A percentile compares a stretch with the other conserved stretches of the same genome.
phyloP scores from a whole-genome alignment of 345 rosid genomes.

The Aquilaria sinensis region DNA sequence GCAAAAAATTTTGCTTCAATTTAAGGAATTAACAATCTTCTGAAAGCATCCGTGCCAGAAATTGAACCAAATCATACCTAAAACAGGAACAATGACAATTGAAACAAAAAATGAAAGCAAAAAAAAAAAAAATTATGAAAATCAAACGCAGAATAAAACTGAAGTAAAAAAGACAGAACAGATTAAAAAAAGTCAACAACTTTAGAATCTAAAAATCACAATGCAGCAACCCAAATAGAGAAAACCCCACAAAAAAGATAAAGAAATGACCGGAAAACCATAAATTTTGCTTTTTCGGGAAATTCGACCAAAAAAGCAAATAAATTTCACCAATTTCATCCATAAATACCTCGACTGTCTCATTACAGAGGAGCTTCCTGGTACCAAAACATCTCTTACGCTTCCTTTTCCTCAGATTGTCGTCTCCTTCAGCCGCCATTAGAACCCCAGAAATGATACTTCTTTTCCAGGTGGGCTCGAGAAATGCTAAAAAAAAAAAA shows the following conservation, averaged over 20 bases:
- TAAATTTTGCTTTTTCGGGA: not conserved
- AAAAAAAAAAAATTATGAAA: too few species aligned
- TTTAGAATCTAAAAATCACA: too few species aligned
- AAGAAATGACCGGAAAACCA: constrained; percentile 7
- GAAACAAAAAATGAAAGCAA: too few species aligned
- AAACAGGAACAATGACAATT: too few species aligned
- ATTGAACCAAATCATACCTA: too few species aligned
- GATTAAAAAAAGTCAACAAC: not conserved
- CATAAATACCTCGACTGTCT: constrained; percentile 19
- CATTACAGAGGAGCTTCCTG: constrained; percentile 18
- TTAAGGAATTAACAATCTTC: not conserved
- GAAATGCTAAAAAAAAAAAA: too few species aligned
- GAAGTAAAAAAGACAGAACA: too few species aligned
- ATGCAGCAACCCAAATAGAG: too few species aligned
- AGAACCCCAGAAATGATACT: too few species aligned
- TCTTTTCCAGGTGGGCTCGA: too few species aligned
- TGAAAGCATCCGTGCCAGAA: too few species aligned
- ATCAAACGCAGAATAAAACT: too few species aligned
- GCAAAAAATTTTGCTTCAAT: not conserved
- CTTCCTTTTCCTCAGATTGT: constrained; percentile 10
- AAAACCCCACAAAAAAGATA: constrained; percentile 9
- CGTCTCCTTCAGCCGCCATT: constrained; percentile 16
- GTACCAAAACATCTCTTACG: constrained; percentile 7
- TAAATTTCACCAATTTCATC: not conserved
- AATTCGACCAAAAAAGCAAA: not conserved